Conservation (phyloP, 129 eudicot genomes). For the Lonicera japonica region DNA sequence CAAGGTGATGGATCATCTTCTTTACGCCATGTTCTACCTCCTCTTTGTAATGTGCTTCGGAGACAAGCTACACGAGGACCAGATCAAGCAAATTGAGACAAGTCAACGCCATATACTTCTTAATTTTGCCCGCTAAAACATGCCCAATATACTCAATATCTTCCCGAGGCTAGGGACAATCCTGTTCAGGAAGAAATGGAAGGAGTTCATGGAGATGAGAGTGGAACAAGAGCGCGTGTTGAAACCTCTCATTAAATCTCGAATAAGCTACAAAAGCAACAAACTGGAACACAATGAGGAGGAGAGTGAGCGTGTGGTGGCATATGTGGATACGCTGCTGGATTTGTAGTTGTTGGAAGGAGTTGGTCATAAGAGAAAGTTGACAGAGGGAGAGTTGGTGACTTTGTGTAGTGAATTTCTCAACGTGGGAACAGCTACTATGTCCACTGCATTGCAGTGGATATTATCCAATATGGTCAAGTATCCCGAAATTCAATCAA, state of each 20-base stretch:
- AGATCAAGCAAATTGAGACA: slow-evolving; percentile 32
- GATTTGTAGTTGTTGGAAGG: slow-evolving; percentile 29
- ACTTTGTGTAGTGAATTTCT: too few relatives aligned
- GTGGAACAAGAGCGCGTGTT: slow-evolving; percentile 20
- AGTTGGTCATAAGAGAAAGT: slow-evolving; percentile 6
- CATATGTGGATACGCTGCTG: slow-evolving; percentile 51
- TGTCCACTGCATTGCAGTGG: slow-evolving; percentile 65
- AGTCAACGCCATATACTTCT: slow-evolving; percentile 22
- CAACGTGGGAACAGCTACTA: slow-evolving; percentile 56
- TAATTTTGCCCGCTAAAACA: slow-evolving; percentile 15
- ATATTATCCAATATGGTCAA: slow-evolving; percentile 75
- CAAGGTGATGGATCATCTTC: slow-evolving; percentile 42
- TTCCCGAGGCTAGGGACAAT: slow-evolving; percentile 41
- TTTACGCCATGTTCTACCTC: slow-evolving; percentile 47
- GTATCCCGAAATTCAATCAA: too few relatives aligned
- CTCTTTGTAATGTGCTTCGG: slow-evolving; percentile 70
- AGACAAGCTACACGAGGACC: slow-evolving; percentile 38
- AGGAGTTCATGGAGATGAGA: slow-evolving; percentile 4
- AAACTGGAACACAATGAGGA: neutral
- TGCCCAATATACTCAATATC: slow-evolving; percentile 28
- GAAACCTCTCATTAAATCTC: slow-evolving; percentile 43
- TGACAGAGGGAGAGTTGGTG: too few relatives aligned
- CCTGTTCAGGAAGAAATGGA: slow-evolving; percentile 34
- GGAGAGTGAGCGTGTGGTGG: too few relatives aligned
- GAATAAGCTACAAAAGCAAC: slow-evolving; percentile 14